Base-by-base conservation (phyloP, 768 basidiomycete species). In the Thelephora ganbajun region DNA sequence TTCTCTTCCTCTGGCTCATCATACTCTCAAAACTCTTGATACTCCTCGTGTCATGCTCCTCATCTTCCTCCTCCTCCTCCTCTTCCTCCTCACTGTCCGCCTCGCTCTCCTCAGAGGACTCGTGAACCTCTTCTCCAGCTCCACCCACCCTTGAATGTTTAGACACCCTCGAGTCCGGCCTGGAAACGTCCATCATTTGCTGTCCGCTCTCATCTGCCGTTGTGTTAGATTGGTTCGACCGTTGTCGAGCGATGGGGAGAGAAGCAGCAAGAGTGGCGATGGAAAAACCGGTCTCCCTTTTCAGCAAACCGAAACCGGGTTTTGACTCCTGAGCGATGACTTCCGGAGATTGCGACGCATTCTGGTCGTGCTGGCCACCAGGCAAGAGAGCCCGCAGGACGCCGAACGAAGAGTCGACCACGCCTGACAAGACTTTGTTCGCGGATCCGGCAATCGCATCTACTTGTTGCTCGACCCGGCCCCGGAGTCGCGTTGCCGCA, bases 361-460 rank as follows among this genome's bases (percentile, higher is more conserved):
- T 44, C 33, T 48, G 48, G 45, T 56, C 48, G 46, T 66, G 53
- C 52, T 58, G 54, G 20, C 62, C 59, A 11, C 68, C 68, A 0
- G 75, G 89, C 46, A 93, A 70, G 37, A 92, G 67, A 3, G 87
- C 80, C 14, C 87, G 75, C 13, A 96, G 69, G 52, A 91, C 85
- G 14, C 87, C 85, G 63, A 93, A 91, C 2, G 86, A 88, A 0
- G 88, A 78, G 59, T 94, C 91, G 43, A 94, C 83, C 46, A 96
- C 90, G 19, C 87, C 91, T 5, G 73, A 80, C 45, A 89, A 64
- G 23, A 83, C 77, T 48, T 80, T 77, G 60, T 77, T 80, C 14
- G 92, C 92, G 0, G 84, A 82, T n/a, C 78, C 87, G 0, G 84
- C 77, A 35, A 91, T 77, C 0, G 76, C 77, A 49, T 84, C 83